Percentiles rank a stretch among this genome's conserved stretches.
phyloP scores from a whole-genome alignment of 1,284 basidiomycete species.

The Takashimella koratensis region DNA sequence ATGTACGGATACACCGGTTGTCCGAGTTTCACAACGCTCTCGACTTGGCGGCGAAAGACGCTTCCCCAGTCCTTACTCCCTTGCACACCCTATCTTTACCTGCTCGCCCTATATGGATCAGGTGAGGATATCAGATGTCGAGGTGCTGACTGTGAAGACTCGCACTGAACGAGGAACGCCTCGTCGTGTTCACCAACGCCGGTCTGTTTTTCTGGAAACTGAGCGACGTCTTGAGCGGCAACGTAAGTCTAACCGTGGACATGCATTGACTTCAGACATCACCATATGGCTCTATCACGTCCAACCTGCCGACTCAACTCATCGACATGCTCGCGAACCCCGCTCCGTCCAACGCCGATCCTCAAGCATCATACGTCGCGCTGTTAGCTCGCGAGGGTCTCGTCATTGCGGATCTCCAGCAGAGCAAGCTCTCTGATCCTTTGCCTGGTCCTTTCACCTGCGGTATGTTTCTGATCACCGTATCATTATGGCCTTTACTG shows the following conservation, averaged over 20 bases:
- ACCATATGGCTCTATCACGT: constrained; percentile 35
- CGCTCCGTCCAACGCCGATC: constrained; percentile 28
- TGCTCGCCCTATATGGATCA: constrained; percentile 44
- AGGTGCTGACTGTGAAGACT: constrained; percentile 21
- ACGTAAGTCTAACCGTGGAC: constrained; percentile 24
- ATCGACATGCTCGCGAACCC: constrained; percentile 52
- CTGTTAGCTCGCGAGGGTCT: constrained; percentile 42
- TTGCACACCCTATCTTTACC: constrained; percentile 27
- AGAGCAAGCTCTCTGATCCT: constrained; percentile 20
- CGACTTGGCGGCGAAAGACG: constrained; percentile 31
- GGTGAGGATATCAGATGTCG: constrained; percentile 19
- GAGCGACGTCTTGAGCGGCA: constrained; percentile 33
- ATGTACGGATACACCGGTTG: constrained; percentile 40
- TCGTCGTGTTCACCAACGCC: constrained; percentile 36
- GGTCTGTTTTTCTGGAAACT: constrained; percentile 34
- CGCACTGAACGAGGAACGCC: constrained; percentile 37
- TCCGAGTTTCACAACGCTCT: constrained; percentile 29
- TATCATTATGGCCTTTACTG: constrained; percentile 13
- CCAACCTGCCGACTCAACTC: constrained; percentile 35
- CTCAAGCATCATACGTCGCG: constrained; percentile 42
- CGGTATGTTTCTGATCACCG: constrained; percentile 20
- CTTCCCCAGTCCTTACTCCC: constrained; percentile 21
- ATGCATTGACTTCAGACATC: constrained; percentile 20
- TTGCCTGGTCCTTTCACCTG: constrained; percentile 37
- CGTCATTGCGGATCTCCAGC: constrained; percentile 39